phyloP scores from a whole-genome alignment of 768 basidiomycete genomes.

The Trametes punicea region DNA sequence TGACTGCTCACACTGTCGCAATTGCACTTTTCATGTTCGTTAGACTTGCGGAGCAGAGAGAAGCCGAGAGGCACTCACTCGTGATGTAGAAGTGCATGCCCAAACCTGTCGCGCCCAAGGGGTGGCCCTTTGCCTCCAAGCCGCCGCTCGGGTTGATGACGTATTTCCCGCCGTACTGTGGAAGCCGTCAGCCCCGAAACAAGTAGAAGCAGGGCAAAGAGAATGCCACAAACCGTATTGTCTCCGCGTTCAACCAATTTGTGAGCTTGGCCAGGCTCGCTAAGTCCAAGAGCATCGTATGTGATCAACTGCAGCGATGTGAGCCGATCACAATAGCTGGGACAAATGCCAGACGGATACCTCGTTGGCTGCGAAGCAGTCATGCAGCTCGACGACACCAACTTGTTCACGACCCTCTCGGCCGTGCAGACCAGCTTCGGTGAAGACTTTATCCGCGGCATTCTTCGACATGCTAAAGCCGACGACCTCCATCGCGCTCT shows the following conservation, averaged over 20 bases:
- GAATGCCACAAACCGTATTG: slow-evolving; percentile 56
- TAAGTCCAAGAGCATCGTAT: slow-evolving; percentile 78
- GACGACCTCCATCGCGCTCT: slow-evolving; percentile 76
- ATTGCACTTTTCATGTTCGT: slow-evolving; percentile 52
- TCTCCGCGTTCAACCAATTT: slow-evolving; percentile 72
- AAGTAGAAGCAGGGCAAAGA: background rate
- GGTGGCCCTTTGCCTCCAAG: slow-evolving; percentile 86
- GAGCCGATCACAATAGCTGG: background rate
- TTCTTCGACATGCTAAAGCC: slow-evolving; percentile 74
- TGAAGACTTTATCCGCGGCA: slow-evolving; percentile 67
- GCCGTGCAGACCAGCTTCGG: slow-evolving; percentile 62
- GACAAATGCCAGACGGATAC: slow-evolving; percentile 32
- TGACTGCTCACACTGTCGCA: slow-evolving; percentile 53
- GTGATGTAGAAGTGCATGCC: slow-evolving; percentile 88
- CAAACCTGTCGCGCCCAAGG: slow-evolving; percentile 77
- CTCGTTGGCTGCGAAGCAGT: slow-evolving; percentile 84
- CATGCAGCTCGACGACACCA: slow-evolving; percentile 83
- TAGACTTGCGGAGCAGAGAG: background rate
- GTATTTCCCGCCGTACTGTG: slow-evolving; percentile 78
- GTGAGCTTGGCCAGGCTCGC: slow-evolving; percentile 61
- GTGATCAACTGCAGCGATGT: slow-evolving; percentile 58
- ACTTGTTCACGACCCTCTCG: slow-evolving; percentile 67
- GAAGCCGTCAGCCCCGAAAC: background rate
- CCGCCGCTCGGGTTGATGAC: slow-evolving; percentile 85
- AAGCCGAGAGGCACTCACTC: slow-evolving; percentile 41